Conservation (phyloP, 148 eudicot species). For the Fallopia convolvulus region DNA sequence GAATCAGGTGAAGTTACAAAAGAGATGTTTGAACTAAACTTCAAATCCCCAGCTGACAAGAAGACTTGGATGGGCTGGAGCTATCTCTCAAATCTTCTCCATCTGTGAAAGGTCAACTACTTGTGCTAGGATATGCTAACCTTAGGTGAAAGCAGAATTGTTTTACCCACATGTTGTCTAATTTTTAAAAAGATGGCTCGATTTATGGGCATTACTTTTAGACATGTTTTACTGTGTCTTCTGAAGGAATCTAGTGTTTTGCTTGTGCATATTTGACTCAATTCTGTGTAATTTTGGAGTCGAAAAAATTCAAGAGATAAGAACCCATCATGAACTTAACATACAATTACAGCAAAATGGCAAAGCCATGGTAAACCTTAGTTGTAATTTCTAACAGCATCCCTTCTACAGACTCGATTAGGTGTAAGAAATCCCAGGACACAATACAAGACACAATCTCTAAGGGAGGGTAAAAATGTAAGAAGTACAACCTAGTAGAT, state of each 20-base stretch:
- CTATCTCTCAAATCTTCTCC: conserved; percentile 79
- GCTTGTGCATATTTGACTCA: neutral
- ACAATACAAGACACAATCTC: too few relatives aligned
- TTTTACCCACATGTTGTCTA: neutral
- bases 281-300: neutral
- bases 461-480: neutral
- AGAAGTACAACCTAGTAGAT: too few relatives aligned
- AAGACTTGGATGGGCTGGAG: conserved; percentile 99
- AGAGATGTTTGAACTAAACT: conserved; percentile 95
- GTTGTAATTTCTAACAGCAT: neutral
- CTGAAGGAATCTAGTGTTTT: neutral
- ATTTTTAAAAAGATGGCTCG: neutral
- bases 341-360: neutral
- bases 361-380: too few relatives aligned
- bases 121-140: neutral
- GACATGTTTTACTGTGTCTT: too few relatives aligned
- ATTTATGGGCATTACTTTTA: neutral
- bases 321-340: neutral
- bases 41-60: conserved; percentile 65
- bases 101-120: conserved; percentile 29
- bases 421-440: neutral
- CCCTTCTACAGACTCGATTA: neutral
- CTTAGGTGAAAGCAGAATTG: neutral
- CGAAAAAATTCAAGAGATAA: neutral
- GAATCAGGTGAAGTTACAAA: conserved; percentile 63